phyloP scores from a whole-genome alignment of 768 basidiomycete genomes.

The Trametes punicea region DNA sequence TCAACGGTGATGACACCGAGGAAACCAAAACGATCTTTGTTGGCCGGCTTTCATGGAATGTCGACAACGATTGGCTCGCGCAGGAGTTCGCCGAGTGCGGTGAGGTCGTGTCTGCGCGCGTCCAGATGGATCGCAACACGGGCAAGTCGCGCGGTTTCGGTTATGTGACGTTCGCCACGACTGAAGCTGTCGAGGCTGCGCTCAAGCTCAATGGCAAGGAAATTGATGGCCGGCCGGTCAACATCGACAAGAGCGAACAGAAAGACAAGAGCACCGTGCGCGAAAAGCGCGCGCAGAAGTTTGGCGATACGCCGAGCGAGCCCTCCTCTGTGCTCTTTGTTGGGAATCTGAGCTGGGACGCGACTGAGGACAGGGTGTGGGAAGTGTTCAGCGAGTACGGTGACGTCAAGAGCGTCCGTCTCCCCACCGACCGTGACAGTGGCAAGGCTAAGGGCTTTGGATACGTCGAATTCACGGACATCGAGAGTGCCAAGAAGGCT shows the following conservation, averaged over 20 bases:
- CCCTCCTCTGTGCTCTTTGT: constrained; percentile 83
- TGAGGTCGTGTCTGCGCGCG: constrained; percentile 85
- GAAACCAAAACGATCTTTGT: constrained; percentile 80
- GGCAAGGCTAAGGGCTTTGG: constrained; percentile 93
- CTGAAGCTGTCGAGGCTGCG: constrained; percentile 76
- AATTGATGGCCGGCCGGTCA: constrained; percentile 87
- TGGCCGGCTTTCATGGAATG: constrained; percentile 91
- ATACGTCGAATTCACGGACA: constrained; percentile 89
- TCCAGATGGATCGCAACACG: constrained; percentile 78
- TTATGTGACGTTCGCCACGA: constrained; percentile 72
- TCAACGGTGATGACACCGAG: constrained; percentile 35
- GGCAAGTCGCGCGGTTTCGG: constrained; percentile 85
- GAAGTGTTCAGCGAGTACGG: constrained; percentile 87
- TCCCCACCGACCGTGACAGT: constrained; percentile 91
- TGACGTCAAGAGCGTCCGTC: constrained; percentile 77
- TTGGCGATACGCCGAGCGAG: constrained; percentile 64
- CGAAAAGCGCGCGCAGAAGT: constrained; percentile 73
- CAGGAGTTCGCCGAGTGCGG: constrained; percentile 89
- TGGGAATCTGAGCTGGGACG: constrained; percentile 82
- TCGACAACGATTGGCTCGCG: constrained; percentile 93
- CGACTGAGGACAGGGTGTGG: constrained; percentile 84
- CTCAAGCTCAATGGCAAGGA: constrained; percentile 78
- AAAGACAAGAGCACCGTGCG: constrained; percentile 51
- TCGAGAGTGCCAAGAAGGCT: constrained; percentile 80
- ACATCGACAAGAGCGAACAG: constrained; percentile 77